Base-by-base conservation (phyloP, 257 asterid species). In the Agastache rugosa region DNA sequence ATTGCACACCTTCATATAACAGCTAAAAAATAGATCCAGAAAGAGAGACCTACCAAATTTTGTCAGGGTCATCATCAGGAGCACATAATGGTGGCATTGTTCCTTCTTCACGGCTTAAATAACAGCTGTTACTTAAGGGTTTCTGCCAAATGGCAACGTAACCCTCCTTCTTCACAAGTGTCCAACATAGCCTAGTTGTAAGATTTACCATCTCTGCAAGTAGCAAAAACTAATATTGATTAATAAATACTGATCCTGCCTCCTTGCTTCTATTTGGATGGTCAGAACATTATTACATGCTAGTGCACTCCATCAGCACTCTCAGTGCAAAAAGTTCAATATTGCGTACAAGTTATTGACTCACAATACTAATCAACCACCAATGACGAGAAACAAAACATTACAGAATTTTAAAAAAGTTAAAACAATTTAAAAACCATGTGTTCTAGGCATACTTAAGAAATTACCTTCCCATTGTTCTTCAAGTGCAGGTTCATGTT, bases 111-210 rank as follows among this genome's bases (percentile, higher is more conserved):
- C 91, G 99, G 85, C 77, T 92, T 77, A 92, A 73, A 76, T 94
- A 94, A 80, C 99, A 92, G 84, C 87, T 87, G 82, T 94, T 94
- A 72, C 89, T 89, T 41, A 86, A 78, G 37, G 97, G 96, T 80
- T 94, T 94, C 87, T 90, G 93, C 97, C 97, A 94, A 81, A 92
- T 86, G n/a, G 99, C 97, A 58, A 94, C 80, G 64, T 92, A 90
- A 4, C 97, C 97, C 71, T 94, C 97, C 85, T 90, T 90, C 91
- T 92, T 94, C 45, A 94, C 93, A 70, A 94, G 96, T 9, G 75
- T 86, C 99, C 99, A 94, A 84, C 97, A 94, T 75, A 94, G 85
- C 41, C 91, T 89, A 69, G 69, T 86, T 16, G 97, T 90, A 73
- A 94, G 91, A 78, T 89, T 88, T 73, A 89, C 88, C 97, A 94